Conservation (phyloP, 306 rosid genomes). For the Cucurbita argyrosperma region DNA sequence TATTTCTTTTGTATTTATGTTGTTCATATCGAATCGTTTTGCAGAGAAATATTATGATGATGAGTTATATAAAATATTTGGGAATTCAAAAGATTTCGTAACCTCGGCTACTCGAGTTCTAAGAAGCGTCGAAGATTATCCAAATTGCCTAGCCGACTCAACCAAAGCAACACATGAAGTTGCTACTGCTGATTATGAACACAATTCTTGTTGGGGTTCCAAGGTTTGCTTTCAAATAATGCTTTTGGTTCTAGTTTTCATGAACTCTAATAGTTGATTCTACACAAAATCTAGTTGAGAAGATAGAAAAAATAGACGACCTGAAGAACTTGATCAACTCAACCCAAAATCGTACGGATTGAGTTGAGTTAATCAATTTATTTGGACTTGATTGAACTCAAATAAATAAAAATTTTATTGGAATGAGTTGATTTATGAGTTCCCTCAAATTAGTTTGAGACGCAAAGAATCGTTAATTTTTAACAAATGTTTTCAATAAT, state of each 20-base stretch:
- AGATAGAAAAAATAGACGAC: too few relatives aligned
- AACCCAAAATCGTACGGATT: too few relatives aligned
- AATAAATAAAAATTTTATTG: too few relatives aligned
- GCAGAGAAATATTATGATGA: background rate
- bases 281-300: too few relatives aligned
- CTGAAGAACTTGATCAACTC: too few relatives aligned
- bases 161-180: constrained; percentile 4
- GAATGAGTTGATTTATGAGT: too few relatives aligned
- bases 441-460: too few relatives aligned
- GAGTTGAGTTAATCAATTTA: too few relatives aligned
- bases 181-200: constrained; percentile 8
- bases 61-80: background rate
- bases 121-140: background rate
- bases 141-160: background rate
- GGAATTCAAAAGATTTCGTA: background rate
- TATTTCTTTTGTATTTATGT: background rate
- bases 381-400: too few relatives aligned
- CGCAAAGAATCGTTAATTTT: too few relatives aligned
- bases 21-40: background rate
- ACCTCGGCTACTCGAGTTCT: background rate
- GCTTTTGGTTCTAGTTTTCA: background rate
- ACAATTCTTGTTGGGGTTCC: constrained; percentile 3
- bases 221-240: background rate
- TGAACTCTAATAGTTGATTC: too few relatives aligned
- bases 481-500: background rate